These are phyloP conservation scores for Boletellus ananas DNA, from an alignment of 768 basidiomycete species.

Conservation along the genomic window DNA sequence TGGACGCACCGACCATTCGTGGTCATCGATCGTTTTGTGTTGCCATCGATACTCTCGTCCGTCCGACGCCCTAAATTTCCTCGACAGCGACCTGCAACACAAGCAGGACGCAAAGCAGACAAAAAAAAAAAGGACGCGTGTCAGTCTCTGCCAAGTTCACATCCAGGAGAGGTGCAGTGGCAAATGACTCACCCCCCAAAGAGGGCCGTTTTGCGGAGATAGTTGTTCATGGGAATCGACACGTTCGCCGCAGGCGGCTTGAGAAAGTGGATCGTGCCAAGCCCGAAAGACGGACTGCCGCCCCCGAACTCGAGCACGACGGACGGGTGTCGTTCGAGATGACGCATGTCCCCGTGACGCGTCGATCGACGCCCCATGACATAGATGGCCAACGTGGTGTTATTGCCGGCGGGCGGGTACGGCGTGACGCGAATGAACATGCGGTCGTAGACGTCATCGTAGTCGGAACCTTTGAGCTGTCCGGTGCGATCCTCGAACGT, in stretches of 20 bases:
- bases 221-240: constrained; percentile 58
- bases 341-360: constrained; percentile 51
- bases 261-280: constrained; percentile 58
- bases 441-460: constrained; percentile 76
- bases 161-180: not conserved
- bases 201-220: constrained; percentile 58
- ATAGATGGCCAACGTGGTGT: constrained; percentile 52
- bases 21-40: constrained; percentile 48
- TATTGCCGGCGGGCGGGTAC: constrained; percentile 35
- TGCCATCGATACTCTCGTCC: constrained; percentile 72
- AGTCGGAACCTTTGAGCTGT: constrained; percentile 52
- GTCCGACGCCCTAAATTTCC: constrained; percentile 67
- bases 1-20: constrained; percentile 74
- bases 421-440: constrained; percentile 62
- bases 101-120: no score
- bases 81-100: constrained; percentile 51
- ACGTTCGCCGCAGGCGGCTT: constrained; percentile 36
- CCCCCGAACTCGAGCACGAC: constrained; percentile 56
- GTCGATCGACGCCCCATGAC: constrained; percentile 64
- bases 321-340: constrained; percentile 49
- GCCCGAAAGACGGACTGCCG: constrained; percentile 43
- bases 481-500: constrained; percentile 70
- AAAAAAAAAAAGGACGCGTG: no score
- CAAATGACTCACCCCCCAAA: constrained; percentile 56
- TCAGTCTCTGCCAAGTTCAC: no score